Evolutionary conservation across 805 yeast genomes (phyloP).

Genomic region (Metschnikowia lachancei): DNA sequence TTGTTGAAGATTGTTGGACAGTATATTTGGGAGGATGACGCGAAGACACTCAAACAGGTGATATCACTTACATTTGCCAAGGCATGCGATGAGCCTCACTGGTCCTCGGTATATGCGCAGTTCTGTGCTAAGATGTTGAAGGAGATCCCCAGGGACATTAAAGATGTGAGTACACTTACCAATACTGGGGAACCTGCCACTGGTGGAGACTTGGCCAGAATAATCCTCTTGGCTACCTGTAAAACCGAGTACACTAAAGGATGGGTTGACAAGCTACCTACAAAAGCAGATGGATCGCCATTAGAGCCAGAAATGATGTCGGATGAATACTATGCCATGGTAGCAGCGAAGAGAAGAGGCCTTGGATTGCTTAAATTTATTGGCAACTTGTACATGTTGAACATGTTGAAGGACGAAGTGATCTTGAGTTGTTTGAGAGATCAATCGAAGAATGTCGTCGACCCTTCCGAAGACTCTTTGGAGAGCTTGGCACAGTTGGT

Average conservation of each 20-base stretch:
- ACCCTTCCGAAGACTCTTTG: conserved; percentile 84
- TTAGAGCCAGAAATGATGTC: conserved; percentile 88
- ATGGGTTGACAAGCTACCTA: conserved; percentile 82
- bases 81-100: conserved; percentile 97
- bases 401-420: conserved; percentile 71
- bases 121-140: conserved; percentile 81
- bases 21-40: conserved; percentile 82
- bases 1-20: conserved; percentile 77
- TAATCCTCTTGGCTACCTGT: conserved; percentile 77
- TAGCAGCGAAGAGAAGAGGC: conserved; percentile 96
- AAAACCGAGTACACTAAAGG: conserved; percentile 94
- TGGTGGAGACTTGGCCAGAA: conserved; percentile 77
- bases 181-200: conserved; percentile 43
- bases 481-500: conserved; percentile 85
- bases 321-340: conserved; percentile 86
- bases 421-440: conserved; percentile 70
- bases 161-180: conserved; percentile 51
- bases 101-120: conserved; percentile 95
- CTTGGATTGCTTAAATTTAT: conserved; percentile 92
- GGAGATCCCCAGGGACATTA: conserved; percentile 61
- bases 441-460: conserved; percentile 50
- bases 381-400: conserved; percentile 84
- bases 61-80: conserved; percentile 86
- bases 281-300: conserved; percentile 77
- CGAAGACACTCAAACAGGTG: conserved; percentile 73